Conservation (phyloP, 106 monocot species). For the Dendrobium catenatum region DNA sequence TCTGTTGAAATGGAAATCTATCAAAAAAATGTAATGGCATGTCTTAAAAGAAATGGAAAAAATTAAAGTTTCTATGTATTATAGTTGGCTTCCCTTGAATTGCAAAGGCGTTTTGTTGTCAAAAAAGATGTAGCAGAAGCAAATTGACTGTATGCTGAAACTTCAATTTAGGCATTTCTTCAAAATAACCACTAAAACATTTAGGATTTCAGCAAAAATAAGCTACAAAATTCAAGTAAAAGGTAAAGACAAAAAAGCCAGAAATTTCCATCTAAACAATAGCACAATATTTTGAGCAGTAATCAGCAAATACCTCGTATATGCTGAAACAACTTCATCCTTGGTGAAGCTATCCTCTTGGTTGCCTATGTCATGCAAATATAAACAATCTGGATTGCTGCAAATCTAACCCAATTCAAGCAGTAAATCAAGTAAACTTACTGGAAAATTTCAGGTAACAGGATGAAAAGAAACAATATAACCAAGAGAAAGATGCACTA, state of each 20-base stretch:
- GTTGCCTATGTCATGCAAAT: constrained; percentile 68
- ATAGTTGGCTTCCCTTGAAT: background rate
- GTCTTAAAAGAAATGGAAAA: background rate
- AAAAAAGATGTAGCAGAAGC: background rate
- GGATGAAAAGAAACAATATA: background rate
- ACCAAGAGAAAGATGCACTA: background rate
- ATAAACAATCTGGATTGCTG: constrained; percentile 73
- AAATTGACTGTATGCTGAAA: background rate
- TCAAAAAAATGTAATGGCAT: background rate
- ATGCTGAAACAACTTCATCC: constrained; percentile 69
- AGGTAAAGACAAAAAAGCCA: background rate
- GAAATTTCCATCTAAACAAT: background rate
- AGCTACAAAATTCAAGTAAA: background rate
- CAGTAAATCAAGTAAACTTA: constrained; percentile 7
- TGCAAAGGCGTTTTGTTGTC: background rate
- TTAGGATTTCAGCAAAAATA: background rate
- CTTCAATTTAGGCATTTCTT: background rate
- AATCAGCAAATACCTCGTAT: constrained; percentile 36
- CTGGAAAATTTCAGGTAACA: background rate
- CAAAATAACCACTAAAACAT: background rate
- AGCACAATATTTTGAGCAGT: background rate
- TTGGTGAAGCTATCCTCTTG: constrained; percentile 74
- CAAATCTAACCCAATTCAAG: constrained; percentile 33
- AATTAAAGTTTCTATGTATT: background rate
- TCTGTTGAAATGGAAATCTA: background rate